Evolutionary conservation across 2,329 filamentous ascomycete genomes (phyloP).

Genomic region (Aureobasidium mangrovei): DNA sequence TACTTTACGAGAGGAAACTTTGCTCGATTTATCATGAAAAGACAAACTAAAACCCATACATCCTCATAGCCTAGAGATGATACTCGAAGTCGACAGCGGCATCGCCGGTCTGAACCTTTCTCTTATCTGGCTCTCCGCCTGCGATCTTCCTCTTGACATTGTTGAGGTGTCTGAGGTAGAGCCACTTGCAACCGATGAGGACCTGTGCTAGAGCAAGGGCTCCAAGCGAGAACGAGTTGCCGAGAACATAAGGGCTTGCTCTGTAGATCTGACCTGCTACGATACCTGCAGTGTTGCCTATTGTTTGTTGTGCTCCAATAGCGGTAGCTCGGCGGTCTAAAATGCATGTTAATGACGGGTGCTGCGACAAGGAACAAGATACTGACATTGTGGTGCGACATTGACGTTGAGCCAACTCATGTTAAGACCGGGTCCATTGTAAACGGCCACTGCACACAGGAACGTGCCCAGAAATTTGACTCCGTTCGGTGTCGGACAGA

Average conservation of each 20-base stretch:
- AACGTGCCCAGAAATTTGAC: slow-evolving; percentile 23
- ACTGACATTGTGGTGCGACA: slow-evolving; percentile 34
- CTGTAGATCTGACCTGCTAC: slow-evolving; percentile 40
- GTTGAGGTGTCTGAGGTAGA: slow-evolving; percentile 13
- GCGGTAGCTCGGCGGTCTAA: slow-evolving; percentile 37
- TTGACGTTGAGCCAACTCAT: slow-evolving; percentile 43
- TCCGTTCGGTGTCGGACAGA: slow-evolving; percentile 16
- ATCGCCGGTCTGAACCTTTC: slow-evolving; percentile 13
- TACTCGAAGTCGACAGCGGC: slow-evolving; percentile 12
- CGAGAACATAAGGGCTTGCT: slow-evolving; percentile 19
- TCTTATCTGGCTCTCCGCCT: slow-evolving; percentile 6
- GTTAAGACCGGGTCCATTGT: slow-evolving; percentile 34
- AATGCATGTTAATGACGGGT: background rate
- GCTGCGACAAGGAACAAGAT: background rate
- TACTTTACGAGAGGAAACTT: too few relatives aligned
- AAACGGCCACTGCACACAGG: slow-evolving; percentile 21
- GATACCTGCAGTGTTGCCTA: slow-evolving; percentile 42
- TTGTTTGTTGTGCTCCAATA: slow-evolving; percentile 39
- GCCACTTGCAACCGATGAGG: slow-evolving; percentile 9
- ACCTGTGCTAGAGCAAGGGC: slow-evolving; percentile 11
- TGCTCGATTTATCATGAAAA: too few relatives aligned
- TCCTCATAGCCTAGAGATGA: slow-evolving; percentile 1
- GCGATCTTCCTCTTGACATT: slow-evolving; percentile 10
- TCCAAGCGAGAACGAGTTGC: slow-evolving; percentile 13
- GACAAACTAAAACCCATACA: too few relatives aligned